A percentile compares a stretch with the other conserved stretches of the same genome.
phyloP scores from a whole-genome alignment of 148 eudicot species.

The Polygonum aviculare region DNA sequence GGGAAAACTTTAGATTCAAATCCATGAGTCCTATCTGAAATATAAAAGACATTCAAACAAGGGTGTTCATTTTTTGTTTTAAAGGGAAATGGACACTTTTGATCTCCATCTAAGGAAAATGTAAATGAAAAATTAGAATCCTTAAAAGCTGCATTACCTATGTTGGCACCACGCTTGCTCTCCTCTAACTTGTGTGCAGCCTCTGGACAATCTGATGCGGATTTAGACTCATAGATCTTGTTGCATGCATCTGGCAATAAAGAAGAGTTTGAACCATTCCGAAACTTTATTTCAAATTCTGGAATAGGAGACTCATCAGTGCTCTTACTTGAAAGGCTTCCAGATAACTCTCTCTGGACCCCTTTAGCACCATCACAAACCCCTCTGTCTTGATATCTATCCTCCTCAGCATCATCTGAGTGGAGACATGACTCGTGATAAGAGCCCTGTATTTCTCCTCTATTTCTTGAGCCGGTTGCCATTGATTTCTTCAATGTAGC shows the following conservation, averaged over 20 bases:
- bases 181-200: conserved; percentile 13
- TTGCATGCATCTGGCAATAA: conserved; percentile 11
- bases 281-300: conserved; percentile 9
- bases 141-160: background rate
- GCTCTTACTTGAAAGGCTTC: conserved; percentile 2
- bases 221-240: conserved; percentile 10
- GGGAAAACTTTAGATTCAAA: background rate
- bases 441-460: conserved; percentile 18
- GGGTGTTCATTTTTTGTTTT: background rate
- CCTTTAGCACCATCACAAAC: background rate
- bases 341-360: background rate
- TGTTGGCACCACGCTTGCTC: conserved; percentile 13
- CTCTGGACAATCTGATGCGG: conserved; percentile 13
- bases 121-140: conserved; percentile 1
- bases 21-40: conserved; percentile 1
- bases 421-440: conserved; percentile 20
- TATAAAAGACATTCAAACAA: conserved; percentile 7
- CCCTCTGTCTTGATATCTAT: background rate
- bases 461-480: conserved; percentile 25
- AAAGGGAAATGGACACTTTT: background rate
- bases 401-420: conserved; percentile 15
- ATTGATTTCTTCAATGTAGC: conserved; percentile 37
- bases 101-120: background rate
- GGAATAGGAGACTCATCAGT: conserved; percentile 14
- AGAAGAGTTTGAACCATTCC: conserved; percentile 17